phyloP scores from a whole-genome alignment of 176 grass and related monocot species.

The Cenchrus purpureus region DNA sequence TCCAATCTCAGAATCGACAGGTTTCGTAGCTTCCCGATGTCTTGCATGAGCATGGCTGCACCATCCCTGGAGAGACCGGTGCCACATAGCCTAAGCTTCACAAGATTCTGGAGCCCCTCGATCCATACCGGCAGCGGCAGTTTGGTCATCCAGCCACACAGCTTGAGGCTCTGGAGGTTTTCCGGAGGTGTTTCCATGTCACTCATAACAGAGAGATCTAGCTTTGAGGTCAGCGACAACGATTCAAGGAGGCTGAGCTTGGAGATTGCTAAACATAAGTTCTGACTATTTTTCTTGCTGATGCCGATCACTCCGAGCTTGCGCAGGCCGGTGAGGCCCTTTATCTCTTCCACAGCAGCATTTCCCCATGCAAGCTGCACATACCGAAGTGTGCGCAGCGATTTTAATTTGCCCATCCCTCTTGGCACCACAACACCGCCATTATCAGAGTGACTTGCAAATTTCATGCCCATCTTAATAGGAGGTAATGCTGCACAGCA shows the following conservation, averaged over 20 bases:
- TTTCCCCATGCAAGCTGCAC: neutral
- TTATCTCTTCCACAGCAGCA: neutral
- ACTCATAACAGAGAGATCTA: neutral
- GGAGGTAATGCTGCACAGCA: neutral
- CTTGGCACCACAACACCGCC: neutral
- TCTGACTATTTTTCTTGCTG: neutral
- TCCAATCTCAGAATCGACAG: neutral
- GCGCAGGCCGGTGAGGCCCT: neutral
- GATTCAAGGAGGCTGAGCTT: neutral
- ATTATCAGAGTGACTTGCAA: neutral
- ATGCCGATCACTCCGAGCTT: neutral
- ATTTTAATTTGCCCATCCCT: neutral
- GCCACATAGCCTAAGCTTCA: neutral
- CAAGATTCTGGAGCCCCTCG: neutral
- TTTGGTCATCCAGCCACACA: neutral
- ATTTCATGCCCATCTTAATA: neutral
- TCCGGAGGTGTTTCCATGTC: neutral
- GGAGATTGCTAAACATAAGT: neutral
- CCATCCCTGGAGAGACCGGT: neutral
- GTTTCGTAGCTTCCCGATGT: neutral
- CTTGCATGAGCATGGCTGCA: neutral
- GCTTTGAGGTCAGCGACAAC: neutral
- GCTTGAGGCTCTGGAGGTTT: conserved; percentile 16
- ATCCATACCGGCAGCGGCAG: neutral
- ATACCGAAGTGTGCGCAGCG: neutral